Evolutionary conservation across 371 early-diverging fungal genomes (phyloP), one percentile per base, ranked within the genome.

Genomic region (Coemansia sp.): DNA sequence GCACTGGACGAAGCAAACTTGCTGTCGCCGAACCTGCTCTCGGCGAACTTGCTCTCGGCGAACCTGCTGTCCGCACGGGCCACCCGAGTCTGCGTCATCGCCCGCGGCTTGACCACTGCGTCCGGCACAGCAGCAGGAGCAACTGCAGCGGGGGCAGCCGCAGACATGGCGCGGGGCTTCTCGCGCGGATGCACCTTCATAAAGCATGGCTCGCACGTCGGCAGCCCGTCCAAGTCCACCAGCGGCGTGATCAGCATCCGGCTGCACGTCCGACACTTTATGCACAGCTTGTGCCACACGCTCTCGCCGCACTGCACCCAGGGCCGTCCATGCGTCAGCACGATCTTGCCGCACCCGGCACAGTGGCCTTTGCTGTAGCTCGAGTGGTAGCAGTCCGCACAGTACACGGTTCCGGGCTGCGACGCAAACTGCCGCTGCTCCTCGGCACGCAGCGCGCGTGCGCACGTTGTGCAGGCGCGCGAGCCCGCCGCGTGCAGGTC

Each of bases 181-280:
- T 29, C 31, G 12, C n/a, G 9, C 0, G 56, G 55, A 14, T 60
- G 34, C 5, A 29, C 12, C 10, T 39, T 70, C 78, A 81, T 80
- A 51, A 89, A 75, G 57, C 89, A 89, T 9, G 78, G 69, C 54
- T 87, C 88, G 64, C 89, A 89, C 32, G 84, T 86, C 9, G 89
- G 89, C 29, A 79, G 67, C 7, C 84, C 82, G 5, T 77, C 62
- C 8, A 83, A 54, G 59, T 86, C 88, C 1, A 88, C 86, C 64
- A 88, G 67, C 7, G 89, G 88, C 8, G 60, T 47, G 5, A 77
- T 52, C 10, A 74, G 62, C 36, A 69, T 55, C 43, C 64, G 66
- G 18, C 32, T 33, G 50, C 77, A 77, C 4, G 55, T 11, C 29
- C 52, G 40, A 48, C 80, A 80, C 44, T 62, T 63, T 44, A 80